Evolutionary conservation across 2,329 filamentous ascomycete species (phyloP).

Genomic region (Aspergillus glaucus): DNA sequence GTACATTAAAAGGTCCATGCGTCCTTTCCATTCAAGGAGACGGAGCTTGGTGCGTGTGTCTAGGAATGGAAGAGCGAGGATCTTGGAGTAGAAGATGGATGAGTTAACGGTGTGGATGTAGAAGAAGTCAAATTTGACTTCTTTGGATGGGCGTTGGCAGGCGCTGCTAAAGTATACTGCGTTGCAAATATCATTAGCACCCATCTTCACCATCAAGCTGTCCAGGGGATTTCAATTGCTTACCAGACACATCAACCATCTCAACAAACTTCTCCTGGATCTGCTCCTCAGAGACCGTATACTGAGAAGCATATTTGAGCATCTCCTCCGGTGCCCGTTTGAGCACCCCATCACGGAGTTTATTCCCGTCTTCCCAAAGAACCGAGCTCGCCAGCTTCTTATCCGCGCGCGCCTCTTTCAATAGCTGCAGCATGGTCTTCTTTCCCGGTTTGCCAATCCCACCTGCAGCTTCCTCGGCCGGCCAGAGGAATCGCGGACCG

Average conservation of each 20-base stretch:
- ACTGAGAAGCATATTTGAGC: conserved; percentile 54
- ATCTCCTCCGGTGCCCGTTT: conserved; percentile 58
- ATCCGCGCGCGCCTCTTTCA: conserved; percentile 54
- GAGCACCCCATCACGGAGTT: conserved; percentile 64
- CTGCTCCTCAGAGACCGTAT: conserved; percentile 50
- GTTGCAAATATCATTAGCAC: background rate
- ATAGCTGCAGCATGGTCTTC: conserved; percentile 51
- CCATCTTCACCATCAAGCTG: background rate
- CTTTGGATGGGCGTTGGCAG: conserved; percentile 58
- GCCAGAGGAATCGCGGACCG: conserved; percentile 44
- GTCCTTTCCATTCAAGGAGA: conserved; percentile 75
- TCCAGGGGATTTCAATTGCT: conserved; percentile 6
- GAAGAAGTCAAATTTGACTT: conserved; percentile 76
- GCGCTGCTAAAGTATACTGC: conserved; percentile 52
- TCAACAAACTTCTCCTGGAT: conserved; percentile 54
- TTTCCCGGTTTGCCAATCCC: conserved; percentile 22
- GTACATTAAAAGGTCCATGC: conserved; percentile 68
- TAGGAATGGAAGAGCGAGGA: conserved; percentile 58
- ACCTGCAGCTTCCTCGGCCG: conserved; percentile 29
- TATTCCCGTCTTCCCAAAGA: conserved; percentile 52
- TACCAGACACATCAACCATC: conserved; percentile 62
- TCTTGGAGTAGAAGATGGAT: conserved; percentile 64
- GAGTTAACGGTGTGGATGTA: conserved; percentile 70
- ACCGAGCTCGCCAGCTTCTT: conserved; percentile 52
- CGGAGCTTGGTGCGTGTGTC: conserved; percentile 59